phyloP scores from a whole-genome alignment of 305 asterid genomes.

The Solanum hybrid region DNA sequence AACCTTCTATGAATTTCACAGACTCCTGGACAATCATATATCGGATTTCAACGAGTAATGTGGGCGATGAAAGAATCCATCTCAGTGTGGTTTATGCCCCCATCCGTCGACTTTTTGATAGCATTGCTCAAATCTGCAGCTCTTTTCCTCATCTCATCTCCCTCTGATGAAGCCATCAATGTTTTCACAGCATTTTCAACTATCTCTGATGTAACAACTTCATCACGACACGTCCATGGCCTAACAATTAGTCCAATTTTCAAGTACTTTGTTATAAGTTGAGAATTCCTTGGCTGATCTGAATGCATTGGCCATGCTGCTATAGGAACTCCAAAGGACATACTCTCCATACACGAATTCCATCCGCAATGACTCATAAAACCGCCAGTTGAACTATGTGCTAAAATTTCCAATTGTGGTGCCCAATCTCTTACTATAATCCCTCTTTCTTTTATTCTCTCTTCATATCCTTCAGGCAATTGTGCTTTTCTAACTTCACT shows the following conservation, averaged over 20 bases:
- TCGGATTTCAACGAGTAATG: slow-evolving; percentile 1
- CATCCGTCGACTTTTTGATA: slow-evolving; percentile 19
- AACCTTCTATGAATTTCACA: background rate
- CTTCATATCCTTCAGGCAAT: slow-evolving; percentile 14
- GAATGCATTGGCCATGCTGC: background rate
- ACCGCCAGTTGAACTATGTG: slow-evolving; percentile 22
- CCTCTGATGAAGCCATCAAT: slow-evolving; percentile 21
- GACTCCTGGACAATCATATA: background rate
- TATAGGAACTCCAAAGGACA: slow-evolving; percentile 20
- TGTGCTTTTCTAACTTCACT: slow-evolving; percentile 23
- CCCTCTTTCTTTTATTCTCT: slow-evolving; percentile 32
- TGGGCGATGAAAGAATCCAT: slow-evolving; percentile 34
- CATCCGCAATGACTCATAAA: slow-evolving; percentile 13
- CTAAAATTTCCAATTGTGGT: slow-evolving; percentile 58
- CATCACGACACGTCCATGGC: slow-evolving; percentile 1
- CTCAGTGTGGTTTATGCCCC: slow-evolving; percentile 22
- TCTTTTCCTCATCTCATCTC: slow-evolving; percentile 24
- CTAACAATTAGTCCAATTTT: slow-evolving; percentile 8
- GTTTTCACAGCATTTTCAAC: slow-evolving; percentile 7
- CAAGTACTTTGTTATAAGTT: background rate
- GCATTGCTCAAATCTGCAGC: slow-evolving; percentile 21
- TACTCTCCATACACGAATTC: slow-evolving; percentile 8
- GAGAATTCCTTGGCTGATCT: slow-evolving; percentile 33
- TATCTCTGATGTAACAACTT: background rate
- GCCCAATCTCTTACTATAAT: slow-evolving; percentile 53